Conservation (phyloP, 2,329 filamentous ascomycete genomes). For the Pseudogymnoascus sp. region DNA sequence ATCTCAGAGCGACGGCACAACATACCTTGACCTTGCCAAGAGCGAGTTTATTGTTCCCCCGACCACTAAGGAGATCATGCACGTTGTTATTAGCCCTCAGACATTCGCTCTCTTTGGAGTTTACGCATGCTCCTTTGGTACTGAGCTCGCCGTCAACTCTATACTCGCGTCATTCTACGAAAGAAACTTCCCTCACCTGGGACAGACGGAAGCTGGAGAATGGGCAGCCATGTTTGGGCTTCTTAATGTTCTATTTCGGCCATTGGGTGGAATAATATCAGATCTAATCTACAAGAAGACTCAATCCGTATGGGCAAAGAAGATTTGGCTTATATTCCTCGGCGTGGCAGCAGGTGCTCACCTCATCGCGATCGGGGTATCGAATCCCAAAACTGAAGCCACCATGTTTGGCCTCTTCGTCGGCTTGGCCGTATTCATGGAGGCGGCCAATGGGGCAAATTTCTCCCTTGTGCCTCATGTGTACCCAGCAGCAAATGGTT, state of each 20-base stretch:
- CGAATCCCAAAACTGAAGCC: slow-evolving; percentile 51
- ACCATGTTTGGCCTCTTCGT: slow-evolving; percentile 69
- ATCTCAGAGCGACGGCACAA: slow-evolving; percentile 33
- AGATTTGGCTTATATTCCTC: slow-evolving; percentile 48
- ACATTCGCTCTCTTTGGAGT: slow-evolving; percentile 47
- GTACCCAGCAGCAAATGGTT: slow-evolving; percentile 45
- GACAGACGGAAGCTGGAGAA: slow-evolving; percentile 49
- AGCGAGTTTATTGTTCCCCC: slow-evolving; percentile 50
- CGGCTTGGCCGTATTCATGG: slow-evolving; percentile 69
- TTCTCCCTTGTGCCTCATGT: slow-evolving; percentile 54
- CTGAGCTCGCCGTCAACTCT: slow-evolving; percentile 55
- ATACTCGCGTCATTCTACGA: slow-evolving; percentile 53
- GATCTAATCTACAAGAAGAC: slow-evolving; percentile 32
- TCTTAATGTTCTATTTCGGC: slow-evolving; percentile 61
- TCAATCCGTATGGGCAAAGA: slow-evolving; percentile 51
- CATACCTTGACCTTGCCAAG: slow-evolving; percentile 48
- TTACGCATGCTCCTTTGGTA: slow-evolving; percentile 59
- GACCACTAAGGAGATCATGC: slow-evolving; percentile 40
- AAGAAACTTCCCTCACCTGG: slow-evolving; percentile 51
- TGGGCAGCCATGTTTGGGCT: slow-evolving; percentile 72
- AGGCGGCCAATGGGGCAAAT: slow-evolving; percentile 59
- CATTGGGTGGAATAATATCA: slow-evolving; percentile 53
- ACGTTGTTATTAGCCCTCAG: slow-evolving; percentile 45
- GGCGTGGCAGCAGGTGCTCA: slow-evolving; percentile 49
- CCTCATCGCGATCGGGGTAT: slow-evolving; percentile 50